phyloP scores from a whole-genome alignment of 257 asterid genomes.

The Ligustrum vulgare region DNA sequence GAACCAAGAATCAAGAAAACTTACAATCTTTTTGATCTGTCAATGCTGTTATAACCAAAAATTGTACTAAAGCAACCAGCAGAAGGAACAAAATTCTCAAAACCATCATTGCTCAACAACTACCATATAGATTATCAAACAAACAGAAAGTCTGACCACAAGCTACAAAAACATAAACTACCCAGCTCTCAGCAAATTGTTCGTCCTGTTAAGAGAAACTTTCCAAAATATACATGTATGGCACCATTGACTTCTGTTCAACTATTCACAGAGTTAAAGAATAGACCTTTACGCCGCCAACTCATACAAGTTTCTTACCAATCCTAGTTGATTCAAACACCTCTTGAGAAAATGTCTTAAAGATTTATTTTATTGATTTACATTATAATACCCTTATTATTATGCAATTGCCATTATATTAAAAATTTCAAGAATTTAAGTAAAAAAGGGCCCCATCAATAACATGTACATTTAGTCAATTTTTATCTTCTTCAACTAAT shows the following conservation, averaged over 20 bases:
- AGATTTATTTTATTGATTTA: not conserved
- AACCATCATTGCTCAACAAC: slow-evolving; percentile 30
- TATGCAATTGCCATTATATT: not conserved
- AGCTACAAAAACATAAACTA: not conserved
- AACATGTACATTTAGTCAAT: not conserved
- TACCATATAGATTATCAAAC: slow-evolving; percentile 12
- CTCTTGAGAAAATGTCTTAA: not conserved
- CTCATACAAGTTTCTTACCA: not conserved
- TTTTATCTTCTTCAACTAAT: not conserved
- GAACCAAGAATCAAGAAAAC: slow-evolving; percentile 22
- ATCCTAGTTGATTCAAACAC: not conserved
- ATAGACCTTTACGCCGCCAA: not conserved
- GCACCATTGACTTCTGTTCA: not conserved
- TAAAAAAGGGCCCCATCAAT: not conserved
- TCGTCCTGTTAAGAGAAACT: not conserved
- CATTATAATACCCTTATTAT: not conserved
- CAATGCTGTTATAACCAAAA: slow-evolving; percentile 38
- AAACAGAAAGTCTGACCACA: not conserved
- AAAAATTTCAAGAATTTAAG: not conserved
- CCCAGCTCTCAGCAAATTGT: not conserved
- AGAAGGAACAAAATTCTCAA: slow-evolving; percentile 35
- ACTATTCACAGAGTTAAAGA: not conserved
- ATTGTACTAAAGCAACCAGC: slow-evolving; percentile 39
- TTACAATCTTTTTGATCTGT: slow-evolving; percentile 54
- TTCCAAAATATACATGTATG: not conserved